These are phyloP conservation scores for Amphibolis antarctica DNA, from an alignment of 106 monocot genomes.

Conservation along the genomic window DNA sequence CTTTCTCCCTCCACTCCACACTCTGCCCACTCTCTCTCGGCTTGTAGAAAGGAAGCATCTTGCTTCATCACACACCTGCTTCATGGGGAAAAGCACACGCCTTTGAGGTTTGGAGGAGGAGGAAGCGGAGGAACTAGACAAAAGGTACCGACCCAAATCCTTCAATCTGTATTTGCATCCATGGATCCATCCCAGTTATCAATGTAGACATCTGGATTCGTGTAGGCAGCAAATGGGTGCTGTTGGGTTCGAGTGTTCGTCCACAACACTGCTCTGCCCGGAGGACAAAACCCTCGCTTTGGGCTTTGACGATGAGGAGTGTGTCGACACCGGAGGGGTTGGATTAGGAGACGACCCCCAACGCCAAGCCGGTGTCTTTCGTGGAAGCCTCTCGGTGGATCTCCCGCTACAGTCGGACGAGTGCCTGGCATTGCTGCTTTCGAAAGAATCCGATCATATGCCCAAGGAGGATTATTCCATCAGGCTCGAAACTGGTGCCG, in stretches of 20 bases:
- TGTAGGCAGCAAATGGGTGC: constrained; percentile 1
- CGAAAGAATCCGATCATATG: constrained; percentile 48
- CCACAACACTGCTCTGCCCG: constrained; percentile 49
- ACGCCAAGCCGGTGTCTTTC: neutral
- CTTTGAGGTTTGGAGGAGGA: neutral
- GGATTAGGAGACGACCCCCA: constrained; percentile 4
- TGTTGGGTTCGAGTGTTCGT: constrained; percentile 24
- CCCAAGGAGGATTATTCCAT: constrained; percentile 50
- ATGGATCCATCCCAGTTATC: too few relatives aligned
- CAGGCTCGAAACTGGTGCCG: constrained; percentile 36
- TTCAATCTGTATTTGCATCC: neutral
- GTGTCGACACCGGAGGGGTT: constrained; percentile 2
- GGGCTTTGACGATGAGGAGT: constrained; percentile 40
- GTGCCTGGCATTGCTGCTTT: constrained; percentile 42
- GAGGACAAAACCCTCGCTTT: constrained; percentile 52
- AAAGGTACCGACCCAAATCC: neutral
- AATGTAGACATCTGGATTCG: too few relatives aligned
- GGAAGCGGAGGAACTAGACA: neutral
- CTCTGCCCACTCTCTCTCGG: neutral
- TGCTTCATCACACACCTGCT: neutral
- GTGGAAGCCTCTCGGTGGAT: constrained; percentile 11
- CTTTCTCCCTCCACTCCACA: neutral
- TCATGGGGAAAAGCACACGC: neutral
- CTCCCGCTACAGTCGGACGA: constrained; percentile 62
- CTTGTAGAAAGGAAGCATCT: neutral